Evolutionary conservation across 2,329 filamentous ascomycete genomes (phyloP).

Genomic region (Phaeosphaeriaceae sp.): DNA sequence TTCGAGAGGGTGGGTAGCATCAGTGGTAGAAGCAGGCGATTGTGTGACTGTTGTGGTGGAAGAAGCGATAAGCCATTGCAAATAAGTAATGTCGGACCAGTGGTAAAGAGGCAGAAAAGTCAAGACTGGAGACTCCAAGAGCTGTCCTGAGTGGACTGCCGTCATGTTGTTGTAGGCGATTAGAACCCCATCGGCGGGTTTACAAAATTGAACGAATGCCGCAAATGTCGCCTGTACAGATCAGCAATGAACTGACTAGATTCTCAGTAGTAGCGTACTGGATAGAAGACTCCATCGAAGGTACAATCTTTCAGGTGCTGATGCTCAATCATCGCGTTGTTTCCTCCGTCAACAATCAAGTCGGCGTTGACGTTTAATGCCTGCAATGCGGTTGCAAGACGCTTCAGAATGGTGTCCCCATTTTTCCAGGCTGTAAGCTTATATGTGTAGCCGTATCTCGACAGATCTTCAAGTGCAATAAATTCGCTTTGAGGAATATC

Average conservation of each 20-base stretch:
- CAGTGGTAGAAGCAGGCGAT: too few relatives aligned
- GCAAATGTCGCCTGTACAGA: constrained; percentile 1
- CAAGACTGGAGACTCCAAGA: not conserved
- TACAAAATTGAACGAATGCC: constrained; percentile 5
- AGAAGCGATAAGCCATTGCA: constrained; percentile 8
- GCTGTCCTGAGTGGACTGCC: not conserved
- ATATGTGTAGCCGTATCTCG: not conserved
- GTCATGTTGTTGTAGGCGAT: constrained; percentile 4
- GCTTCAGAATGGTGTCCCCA: not conserved
- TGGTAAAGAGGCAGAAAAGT: constrained; percentile 4
- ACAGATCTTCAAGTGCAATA: not conserved
- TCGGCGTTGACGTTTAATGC: not conserved
- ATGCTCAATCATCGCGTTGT: constrained; percentile 1
- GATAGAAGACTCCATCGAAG: not conserved
- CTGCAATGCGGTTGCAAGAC: not conserved
- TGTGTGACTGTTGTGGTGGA: not conserved
- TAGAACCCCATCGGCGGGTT: constrained; percentile 4
- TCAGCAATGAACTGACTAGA: not conserved
- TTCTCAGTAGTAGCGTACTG: not conserved
- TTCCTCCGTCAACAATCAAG: not conserved
- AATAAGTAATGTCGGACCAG: constrained; percentile 21
- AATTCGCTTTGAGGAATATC: not conserved
- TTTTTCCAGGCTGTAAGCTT: not conserved
- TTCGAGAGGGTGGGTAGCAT: too few relatives aligned
- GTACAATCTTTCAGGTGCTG: not conserved